Conservation (phyloP, 495 filamentous ascomycete species). For the Aspergillus baeticus region DNA sequence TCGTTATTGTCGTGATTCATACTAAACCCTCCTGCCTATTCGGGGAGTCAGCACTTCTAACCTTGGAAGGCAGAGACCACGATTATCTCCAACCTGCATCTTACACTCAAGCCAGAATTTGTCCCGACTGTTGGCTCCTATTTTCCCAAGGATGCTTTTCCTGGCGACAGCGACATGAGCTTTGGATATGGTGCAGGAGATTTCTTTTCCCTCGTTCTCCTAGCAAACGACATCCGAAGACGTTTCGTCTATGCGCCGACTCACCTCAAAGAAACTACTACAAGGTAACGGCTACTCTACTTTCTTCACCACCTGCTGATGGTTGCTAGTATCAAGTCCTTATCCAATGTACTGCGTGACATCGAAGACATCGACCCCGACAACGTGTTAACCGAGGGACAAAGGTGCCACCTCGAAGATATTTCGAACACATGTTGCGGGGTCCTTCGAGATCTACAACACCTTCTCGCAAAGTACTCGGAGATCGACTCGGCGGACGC, state of each 20-base stretch:
- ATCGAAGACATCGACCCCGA: not conserved
- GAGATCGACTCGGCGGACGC: not conserved
- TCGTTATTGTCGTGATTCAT: no score
- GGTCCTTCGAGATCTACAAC: not conserved
- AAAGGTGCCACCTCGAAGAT: not conserved
- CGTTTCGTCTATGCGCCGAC: not conserved
- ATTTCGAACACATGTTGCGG: not conserved
- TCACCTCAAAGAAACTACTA: not conserved
- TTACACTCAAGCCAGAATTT: no score
- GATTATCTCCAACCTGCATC: no score
- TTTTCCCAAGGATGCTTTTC: no score
- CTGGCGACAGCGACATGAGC: not conserved
- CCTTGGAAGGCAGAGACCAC: no score
- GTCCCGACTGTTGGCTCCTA: no score
- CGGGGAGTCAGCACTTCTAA: no score
- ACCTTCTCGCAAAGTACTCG: not conserved
- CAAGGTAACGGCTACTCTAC: no score
- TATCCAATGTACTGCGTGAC: not conserved
- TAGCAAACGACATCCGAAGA: not conserved
- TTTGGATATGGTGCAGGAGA: not conserved
- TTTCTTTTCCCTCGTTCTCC: not conserved
- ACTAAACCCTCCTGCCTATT: no score
- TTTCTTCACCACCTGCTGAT: no score
- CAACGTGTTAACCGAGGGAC: not conserved
- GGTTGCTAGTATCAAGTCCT: not conserved